Base-by-base conservation (phyloP, 352 stramenopile species). In the Globisporangium canariense region DNA sequence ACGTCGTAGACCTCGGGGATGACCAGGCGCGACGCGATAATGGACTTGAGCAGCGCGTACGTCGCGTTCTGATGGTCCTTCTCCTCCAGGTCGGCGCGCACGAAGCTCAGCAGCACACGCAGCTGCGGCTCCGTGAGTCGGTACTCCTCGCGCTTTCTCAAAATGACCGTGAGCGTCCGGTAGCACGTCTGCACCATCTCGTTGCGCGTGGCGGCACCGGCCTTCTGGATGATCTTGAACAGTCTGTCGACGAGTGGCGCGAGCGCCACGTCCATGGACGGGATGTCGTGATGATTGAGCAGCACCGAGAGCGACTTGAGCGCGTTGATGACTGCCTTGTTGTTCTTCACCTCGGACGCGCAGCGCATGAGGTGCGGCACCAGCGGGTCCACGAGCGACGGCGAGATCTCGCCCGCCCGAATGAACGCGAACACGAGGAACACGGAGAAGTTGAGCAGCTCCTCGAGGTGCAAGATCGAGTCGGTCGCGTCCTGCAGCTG, bases 141-240 rank as follows among this genome's bases (percentile, higher is more conserved):
- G 45, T 81, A 82, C 20, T 68, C 73, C 30, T 75, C 67, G 16
- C 76, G 83, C 34, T 90, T 86, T 34, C 89, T 81, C 18, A 98
- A 76, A 0, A 99, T 74, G 11, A 97, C 73, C 18, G 93, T 97
- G 6, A 99, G 80, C 34, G 91, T 92, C 59, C 89, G 94, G 69
- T 98, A 98, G 68, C 95, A 98, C 8, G 91, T 93, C 79, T 98
- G 96, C 25, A 97, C 92, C 78, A 98, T 92, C 65, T 99, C 96
- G 65, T 97, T 96, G 51, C 95, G 88, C 51, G 90, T 97, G 41
- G 94, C 95, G 41, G 88, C 86, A 58, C 90, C 92, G 47, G 91
- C 83, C 60, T 96, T 92, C 52, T 90, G 81, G 53, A 94, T 65
- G 65, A 97, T 97, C 72, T 97, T 90, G 63, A 99, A 92, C 22